Evolutionary conservation across 352 stramenopile species (phyloP).

Genomic region (Phytophthora cryptogea): DNA sequence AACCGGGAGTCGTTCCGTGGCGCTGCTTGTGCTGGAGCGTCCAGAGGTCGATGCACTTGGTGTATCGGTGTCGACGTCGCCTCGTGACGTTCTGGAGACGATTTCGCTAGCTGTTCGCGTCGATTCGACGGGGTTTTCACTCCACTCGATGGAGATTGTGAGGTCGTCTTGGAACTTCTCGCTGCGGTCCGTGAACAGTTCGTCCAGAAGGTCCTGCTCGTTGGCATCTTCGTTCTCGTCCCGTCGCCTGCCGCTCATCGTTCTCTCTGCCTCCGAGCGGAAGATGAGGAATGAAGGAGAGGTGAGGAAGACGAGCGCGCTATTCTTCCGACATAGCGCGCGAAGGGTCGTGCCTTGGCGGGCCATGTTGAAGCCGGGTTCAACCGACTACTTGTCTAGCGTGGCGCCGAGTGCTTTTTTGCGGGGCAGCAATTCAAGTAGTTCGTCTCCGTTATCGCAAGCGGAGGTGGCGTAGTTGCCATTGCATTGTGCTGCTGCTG

Average conservation of each 20-base stretch:
- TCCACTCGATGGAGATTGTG: constrained; percentile 13
- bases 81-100: background rate
- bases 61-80: background rate
- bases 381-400: constrained; percentile 19
- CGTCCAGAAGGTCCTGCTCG: constrained; percentile 24
- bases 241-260: constrained; percentile 11
- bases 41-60: background rate
- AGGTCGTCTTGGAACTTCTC: constrained; percentile 16
- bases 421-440: background rate
- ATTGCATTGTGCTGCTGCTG: too few relatives aligned
- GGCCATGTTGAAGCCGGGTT: constrained; percentile 22
- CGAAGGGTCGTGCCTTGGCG: constrained; percentile 19
- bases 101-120: background rate
- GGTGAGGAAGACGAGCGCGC: background rate
- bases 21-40: constrained; percentile 7
- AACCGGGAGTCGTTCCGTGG: constrained; percentile 6
- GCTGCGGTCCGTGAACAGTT: constrained; percentile 36
- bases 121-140: background rate
- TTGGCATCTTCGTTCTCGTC: constrained; percentile 25
- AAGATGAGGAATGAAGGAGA: constrained; percentile 20
- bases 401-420: background rate
- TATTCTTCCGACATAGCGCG: constrained; percentile 20
- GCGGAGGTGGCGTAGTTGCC: too few relatives aligned
- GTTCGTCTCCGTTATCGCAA: too few relatives aligned
- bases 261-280: constrained; percentile 13